Evolutionary conservation across 305 asterid species (phyloP).

Genomic region (Rubia tinctorum): DNA sequence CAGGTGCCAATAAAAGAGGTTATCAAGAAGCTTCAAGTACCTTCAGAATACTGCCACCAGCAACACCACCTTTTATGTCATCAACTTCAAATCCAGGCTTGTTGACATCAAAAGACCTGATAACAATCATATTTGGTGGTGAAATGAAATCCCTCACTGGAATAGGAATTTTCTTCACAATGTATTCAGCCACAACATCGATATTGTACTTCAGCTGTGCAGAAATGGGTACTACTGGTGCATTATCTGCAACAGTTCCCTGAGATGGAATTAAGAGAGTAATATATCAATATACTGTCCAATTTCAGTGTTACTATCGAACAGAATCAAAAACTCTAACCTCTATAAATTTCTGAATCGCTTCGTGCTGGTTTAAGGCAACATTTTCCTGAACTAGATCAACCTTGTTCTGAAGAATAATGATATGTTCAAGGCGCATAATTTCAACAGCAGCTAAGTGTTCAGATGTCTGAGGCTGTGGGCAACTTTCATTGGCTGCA

Average conservation of each 20-base stretch:
- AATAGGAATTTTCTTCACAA: conserved; percentile 83
- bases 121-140: conserved; percentile 95
- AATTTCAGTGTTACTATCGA: conserved; percentile 1
- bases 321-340: conserved; percentile 32
- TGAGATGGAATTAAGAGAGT: conserved; percentile 30
- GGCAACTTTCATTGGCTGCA: conserved; percentile 99
- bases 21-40: conserved; percentile 26
- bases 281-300: not conserved
- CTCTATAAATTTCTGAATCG: conserved; percentile 89
- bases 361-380: conserved; percentile 96
- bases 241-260: conserved; percentile 96
- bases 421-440: conserved; percentile 88
- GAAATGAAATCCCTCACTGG: conserved; percentile 80
- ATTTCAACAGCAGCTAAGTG: conserved; percentile 96
- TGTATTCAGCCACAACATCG: conserved; percentile 87
- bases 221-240: conserved; percentile 92
- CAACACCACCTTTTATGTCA: conserved; percentile 95
- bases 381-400: conserved; percentile 96
- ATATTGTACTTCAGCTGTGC: conserved; percentile 94
- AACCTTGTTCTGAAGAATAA: conserved; percentile 94
- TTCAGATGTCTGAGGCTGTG: conserved; percentile 98
- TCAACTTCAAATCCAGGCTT: conserved; percentile 98
- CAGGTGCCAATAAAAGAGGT: not conserved
- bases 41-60: conserved; percentile 97
- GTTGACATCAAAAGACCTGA: conserved; percentile 94